These are phyloP conservation scores for Paratrimastix pyriformis DNA, from an alignment of 78 protist genomes.

Conservation along the genomic window DNA sequence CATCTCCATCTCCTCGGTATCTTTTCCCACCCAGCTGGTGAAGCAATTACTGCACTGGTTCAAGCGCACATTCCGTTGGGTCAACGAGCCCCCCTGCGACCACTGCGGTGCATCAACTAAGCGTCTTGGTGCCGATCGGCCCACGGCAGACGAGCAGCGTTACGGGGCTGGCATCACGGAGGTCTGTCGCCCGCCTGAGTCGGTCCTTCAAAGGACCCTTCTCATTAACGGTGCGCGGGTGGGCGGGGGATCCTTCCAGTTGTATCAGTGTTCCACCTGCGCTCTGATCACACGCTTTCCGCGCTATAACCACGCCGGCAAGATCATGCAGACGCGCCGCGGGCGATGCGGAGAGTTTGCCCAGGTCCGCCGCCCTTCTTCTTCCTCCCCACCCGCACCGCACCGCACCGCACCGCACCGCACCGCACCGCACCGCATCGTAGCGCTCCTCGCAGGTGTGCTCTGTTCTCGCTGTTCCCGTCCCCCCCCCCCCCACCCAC, in stretches of 20 bases:
- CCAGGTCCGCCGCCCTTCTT: neutral
- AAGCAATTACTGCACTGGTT: slow-evolving; percentile 54
- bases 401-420: no score
- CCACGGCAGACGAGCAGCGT: neutral
- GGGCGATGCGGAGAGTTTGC: slow-evolving; percentile 90
- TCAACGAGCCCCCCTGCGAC: slow-evolving; percentile 50
- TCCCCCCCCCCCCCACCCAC: neutral
- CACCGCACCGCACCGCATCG: no score
- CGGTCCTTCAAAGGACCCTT: no score
- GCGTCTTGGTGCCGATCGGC: no score
- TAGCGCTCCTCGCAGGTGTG: no score
- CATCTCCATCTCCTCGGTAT: no score
- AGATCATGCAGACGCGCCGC: slow-evolving; percentile 47
- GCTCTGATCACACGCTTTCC: slow-evolving; percentile 62
- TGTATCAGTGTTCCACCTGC: no score
- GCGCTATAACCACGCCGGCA: slow-evolving; percentile 52
- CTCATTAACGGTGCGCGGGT: no score
- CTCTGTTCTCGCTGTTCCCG: neutral
- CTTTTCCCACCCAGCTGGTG: slow-evolving; percentile 15
- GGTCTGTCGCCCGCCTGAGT: no score
- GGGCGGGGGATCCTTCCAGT: no score
- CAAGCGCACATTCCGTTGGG: slow-evolving; percentile 61
- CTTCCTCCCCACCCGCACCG: neutral
- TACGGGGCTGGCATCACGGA: neutral
- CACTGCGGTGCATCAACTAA: no score